Evolutionary conservation across 2,329 filamentous ascomycete species (phyloP).

Genomic region (Ophiostoma populinum): DNA sequence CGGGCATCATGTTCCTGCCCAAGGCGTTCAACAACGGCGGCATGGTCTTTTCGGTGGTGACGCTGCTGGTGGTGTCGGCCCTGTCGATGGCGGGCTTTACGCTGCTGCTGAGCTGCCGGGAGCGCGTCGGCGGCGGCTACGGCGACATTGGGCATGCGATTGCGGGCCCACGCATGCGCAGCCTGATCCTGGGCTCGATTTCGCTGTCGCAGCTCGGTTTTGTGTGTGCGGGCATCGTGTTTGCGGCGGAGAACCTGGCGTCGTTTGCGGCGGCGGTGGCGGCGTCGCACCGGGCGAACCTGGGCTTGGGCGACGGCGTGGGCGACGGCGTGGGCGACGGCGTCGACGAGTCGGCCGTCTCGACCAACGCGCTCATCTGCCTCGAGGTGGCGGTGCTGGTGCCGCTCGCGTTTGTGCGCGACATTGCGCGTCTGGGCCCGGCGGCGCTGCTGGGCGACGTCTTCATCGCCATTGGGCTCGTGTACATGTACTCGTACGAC

Average conservation of each 20-base stretch:
- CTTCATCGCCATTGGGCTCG: conserved; percentile 53
- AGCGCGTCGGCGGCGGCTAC: conserved; percentile 51
- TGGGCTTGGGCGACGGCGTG: too few species aligned
- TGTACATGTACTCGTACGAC: conserved; percentile 60
- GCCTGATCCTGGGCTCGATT: conserved; percentile 51
- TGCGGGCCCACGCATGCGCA: conserved; percentile 43
- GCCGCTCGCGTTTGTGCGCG: conserved; percentile 52
- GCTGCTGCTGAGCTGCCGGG: conserved; percentile 49
- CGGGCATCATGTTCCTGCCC: conserved; percentile 66
- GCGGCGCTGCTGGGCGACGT: conserved; percentile 52
- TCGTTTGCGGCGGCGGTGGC: conserved; percentile 50
- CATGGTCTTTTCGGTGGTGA: conserved; percentile 55
- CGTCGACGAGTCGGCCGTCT: conserved; percentile 28
- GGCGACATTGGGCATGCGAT: conserved; percentile 56
- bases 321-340: not conserved
- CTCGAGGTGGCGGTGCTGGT: conserved; percentile 48
- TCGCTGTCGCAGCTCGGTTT: conserved; percentile 62
- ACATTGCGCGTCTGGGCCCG: conserved; percentile 57
- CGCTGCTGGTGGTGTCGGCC: conserved; percentile 45
- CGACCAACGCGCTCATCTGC: conserved; percentile 41
- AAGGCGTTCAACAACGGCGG: conserved; percentile 67
- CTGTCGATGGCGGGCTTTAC: conserved; percentile 57
- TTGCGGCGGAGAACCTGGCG: conserved; percentile 56
- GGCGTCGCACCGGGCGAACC: not conserved
- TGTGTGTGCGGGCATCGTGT: conserved; percentile 62